These are phyloP conservation scores for Colletotrichum orbiculare DNA, from an alignment of 2,329 filamentous ascomycete species.

Conservation along the genomic window DNA sequence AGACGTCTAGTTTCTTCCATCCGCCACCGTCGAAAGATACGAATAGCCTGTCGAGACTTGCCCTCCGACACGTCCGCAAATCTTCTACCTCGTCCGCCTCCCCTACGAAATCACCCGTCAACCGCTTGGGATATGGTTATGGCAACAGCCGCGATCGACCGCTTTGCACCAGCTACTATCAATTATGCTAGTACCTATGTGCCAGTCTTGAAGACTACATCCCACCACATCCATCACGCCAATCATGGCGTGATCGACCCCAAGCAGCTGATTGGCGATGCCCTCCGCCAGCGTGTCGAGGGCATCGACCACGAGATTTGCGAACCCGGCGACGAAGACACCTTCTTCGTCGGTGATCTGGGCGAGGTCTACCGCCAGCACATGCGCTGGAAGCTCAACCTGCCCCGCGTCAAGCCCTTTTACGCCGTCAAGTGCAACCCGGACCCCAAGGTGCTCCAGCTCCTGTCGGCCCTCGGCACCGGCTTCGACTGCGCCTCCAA, in stretches of 20 bases:
- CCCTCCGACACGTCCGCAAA: conserved; percentile 28
- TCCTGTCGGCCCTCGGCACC: conserved; percentile 88
- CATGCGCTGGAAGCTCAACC: conserved; percentile 95
- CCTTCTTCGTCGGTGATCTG: conserved; percentile 98
- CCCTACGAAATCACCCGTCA: conserved; percentile 38
- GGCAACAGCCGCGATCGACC: conserved; percentile 70
- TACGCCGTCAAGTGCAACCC: conserved; percentile 99
- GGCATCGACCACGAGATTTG: conserved; percentile 88
- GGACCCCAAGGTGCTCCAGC: conserved; percentile 86
- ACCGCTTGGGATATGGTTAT: conserved; percentile 70
- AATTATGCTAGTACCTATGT: conserved; percentile 57
- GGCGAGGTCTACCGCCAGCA: conserved; percentile 99
- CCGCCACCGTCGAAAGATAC: conserved; percentile 28
- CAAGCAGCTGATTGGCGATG: conserved; percentile 86
- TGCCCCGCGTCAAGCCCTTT: conserved; percentile 93
- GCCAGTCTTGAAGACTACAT: conserved; percentile 59
- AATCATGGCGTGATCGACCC: conserved; percentile 59
- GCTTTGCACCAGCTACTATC: conserved; percentile 59
- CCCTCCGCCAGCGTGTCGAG: conserved; percentile 86
- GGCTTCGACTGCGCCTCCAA: conserved; percentile 99
- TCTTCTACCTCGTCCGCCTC: conserved; percentile 1
- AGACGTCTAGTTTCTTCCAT: conserved; percentile 24
- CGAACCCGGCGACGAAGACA: conserved; percentile 92
- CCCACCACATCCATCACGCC: conserved; percentile 51
- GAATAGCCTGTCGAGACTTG: conserved; percentile 34